Percentiles rank a stretch among this genome's conserved stretches.
These are phyloP conservation scores for Viola odorata DNA, from an alignment of 345 rosid species.

Conservation along the genomic window DNA sequence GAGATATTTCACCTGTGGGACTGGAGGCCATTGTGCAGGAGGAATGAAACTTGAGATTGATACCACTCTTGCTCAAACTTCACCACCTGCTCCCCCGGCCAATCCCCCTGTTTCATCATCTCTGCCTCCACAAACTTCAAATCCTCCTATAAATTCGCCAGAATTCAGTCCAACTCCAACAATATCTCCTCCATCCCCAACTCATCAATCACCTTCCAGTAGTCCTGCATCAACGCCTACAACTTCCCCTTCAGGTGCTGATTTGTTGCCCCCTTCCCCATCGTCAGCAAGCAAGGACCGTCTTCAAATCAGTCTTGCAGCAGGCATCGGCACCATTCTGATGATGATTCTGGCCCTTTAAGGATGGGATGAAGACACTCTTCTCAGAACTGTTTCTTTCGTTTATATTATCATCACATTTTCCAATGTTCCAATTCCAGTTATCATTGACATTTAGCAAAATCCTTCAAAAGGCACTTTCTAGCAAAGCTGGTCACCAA, in stretches of 20 bases:
- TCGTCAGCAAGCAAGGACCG: slow-evolving; percentile 25
- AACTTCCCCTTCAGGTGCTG: slow-evolving; percentile 9
- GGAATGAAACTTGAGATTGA: slow-evolving; percentile 75
- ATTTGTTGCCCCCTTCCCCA: slow-evolving; percentile 14
- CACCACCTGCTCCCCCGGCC: slow-evolving; percentile 13
- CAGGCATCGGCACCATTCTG: slow-evolving; percentile 11
- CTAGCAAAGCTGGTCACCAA: no score
- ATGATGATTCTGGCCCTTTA: slow-evolving; percentile 15
- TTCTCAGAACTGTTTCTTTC: no score
- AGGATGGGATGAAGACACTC: neutral
- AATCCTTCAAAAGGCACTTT: no score
- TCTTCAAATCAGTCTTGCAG: slow-evolving; percentile 10
- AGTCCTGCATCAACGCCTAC: slow-evolving; percentile 16
- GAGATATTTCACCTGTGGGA: slow-evolving; percentile 76
- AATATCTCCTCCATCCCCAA: slow-evolving; percentile 3
- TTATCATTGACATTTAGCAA: no score
- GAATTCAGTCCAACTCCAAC: slow-evolving; percentile 12
- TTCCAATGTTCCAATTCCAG: no score
- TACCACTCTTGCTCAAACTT: slow-evolving; percentile 26
- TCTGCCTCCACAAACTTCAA: neutral
- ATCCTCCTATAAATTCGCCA: slow-evolving; percentile 13
- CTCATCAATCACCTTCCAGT: no score
- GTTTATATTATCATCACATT: no score
- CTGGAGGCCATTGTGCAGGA: slow-evolving; percentile 51
- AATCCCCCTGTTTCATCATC: slow-evolving; percentile 9